Percentiles rank a stretch among this genome's conserved stretches.
These are phyloP conservation scores for Williopsis jadinii DNA, from an alignment of 1,139 yeast genomes.

Conservation along the genomic window DNA sequence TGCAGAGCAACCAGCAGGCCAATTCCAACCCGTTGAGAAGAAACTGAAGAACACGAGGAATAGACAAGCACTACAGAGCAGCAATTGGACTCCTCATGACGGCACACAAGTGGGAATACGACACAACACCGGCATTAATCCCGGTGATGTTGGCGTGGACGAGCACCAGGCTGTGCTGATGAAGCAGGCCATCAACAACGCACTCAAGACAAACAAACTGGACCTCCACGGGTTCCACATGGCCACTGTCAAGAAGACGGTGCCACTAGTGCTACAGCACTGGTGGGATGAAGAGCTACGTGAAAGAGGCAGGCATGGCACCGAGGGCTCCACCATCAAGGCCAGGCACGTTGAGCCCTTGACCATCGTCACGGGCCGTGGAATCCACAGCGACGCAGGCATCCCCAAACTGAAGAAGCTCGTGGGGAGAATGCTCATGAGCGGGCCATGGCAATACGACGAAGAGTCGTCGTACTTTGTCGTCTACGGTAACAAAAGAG, in stretches of 20 bases:
- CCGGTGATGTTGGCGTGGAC: neutral
- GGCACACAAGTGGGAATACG: neutral
- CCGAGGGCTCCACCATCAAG: conserved; percentile 16
- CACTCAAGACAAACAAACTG: conserved; percentile 16
- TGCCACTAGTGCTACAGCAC: conserved; percentile 25
- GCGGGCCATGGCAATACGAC: conserved; percentile 29
- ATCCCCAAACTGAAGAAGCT: conserved; percentile 33
- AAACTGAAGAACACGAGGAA: neutral
- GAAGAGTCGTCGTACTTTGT: conserved; percentile 35
- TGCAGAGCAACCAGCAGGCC: neutral
- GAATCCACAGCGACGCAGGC: conserved; percentile 49
- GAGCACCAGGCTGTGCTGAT: neutral
- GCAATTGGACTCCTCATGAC: neutral
- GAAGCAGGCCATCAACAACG: neutral
- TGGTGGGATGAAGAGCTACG: conserved; percentile 50
- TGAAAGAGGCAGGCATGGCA: conserved; percentile 34
- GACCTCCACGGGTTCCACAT: conserved; percentile 45
- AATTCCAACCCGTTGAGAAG: neutral
- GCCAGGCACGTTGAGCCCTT: conserved; percentile 32
- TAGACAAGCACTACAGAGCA: neutral
- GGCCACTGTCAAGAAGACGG: conserved; percentile 32
- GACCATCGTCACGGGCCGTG: conserved; percentile 47
- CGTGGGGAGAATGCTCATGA: conserved; percentile 29
- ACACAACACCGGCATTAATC: neutral
- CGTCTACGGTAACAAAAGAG: conserved; percentile 31